These are phyloP conservation scores for Russula sp. DNA, from an alignment of 768 basidiomycete species.

Conservation along the genomic window DNA sequence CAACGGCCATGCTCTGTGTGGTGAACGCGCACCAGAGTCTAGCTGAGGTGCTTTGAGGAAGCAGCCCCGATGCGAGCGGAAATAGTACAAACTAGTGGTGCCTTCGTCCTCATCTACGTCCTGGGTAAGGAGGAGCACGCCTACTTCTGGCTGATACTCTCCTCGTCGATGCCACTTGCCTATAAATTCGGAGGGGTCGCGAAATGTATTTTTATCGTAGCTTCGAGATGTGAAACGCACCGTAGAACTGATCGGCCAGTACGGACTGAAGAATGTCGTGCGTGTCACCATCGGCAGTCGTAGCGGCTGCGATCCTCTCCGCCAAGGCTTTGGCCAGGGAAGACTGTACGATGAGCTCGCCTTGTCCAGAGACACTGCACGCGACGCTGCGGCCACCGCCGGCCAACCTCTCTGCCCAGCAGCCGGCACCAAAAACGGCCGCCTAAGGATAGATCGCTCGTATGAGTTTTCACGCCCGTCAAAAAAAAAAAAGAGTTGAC, in stretches of 20 bases:
- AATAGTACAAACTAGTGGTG: conserved; percentile 5
- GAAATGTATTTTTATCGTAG: neutral
- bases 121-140: conserved; percentile 57
- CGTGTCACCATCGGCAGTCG: conserved; percentile 42
- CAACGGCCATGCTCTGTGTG: conserved; percentile 75
- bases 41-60: conserved; percentile 33
- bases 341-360: conserved; percentile 60
- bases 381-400: conserved; percentile 40
- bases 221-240: conserved; percentile 33
- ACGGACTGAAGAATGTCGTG: conserved; percentile 46
- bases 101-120: conserved; percentile 30
- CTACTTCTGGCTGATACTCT: conserved; percentile 47
- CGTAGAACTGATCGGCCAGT: conserved; percentile 45
- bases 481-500: neutral
- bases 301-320: conserved; percentile 36
- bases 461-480: neutral
- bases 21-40: conserved; percentile 84
- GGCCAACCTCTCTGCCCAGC: conserved; percentile 51
- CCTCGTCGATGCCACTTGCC: conserved; percentile 36
- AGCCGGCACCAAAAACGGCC: conserved; percentile 66
- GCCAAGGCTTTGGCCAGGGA: conserved; percentile 52
- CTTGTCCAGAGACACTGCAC: conserved; percentile 67
- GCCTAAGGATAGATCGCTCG: conserved; percentile 39
- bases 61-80: neutral
- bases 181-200: conserved; percentile 19